Evolutionary conservation across 768 basidiomycete genomes (phyloP), one percentile per base, ranked within the genome.

Genomic region (Mrakia frigida): DNA sequence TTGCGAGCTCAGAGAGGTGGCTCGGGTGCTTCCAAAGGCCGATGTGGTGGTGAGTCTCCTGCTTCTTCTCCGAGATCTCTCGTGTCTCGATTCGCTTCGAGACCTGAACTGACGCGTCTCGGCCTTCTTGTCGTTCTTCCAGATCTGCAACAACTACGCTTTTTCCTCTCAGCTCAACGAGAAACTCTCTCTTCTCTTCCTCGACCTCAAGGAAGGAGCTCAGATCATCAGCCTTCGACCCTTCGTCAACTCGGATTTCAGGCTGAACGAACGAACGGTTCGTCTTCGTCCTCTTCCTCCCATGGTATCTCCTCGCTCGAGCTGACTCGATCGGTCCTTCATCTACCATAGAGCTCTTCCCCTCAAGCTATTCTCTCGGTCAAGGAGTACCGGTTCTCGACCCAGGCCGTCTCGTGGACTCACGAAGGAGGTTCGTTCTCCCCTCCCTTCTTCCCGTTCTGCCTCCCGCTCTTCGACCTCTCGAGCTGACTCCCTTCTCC

Each of bases 171-270:
- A 80, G 2, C 82, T 98, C 77, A 98, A 98, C 83, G 92, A 93
- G 81, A 88, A 90, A 0, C 85, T 99, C 23, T 87, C 91, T 63
- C 90, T 91, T 39, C 91, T 93, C 81, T 98, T 98, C 84, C 85
- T 99, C 74, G 97, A 99, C 81, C 85, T 98, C 77, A 97, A 94
- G 81, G 93, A 96, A 77, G 92, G 93, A 28, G 93, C 94, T 0
- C 90, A 90, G 68, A 91, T 99, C 67, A 88, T 98, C 52, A 94
- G 92, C 28, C 85, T 99, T 25, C 89, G 90, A 76, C 93, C 94
- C 0, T 97, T 94, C 74, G 87, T 90, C 43, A 88, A 88, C 0
- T 83, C 85, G 33, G 86, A 90, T 79, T 90, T 90, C 60, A 88
- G 92, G 52, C 86, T 97, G 75, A 93, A 91, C 0, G 90, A 93